Evolutionary conservation across 208 protist species (phyloP), one percentile per base, ranked within the genome.

Genomic region (Crithidia bombi): DNA sequence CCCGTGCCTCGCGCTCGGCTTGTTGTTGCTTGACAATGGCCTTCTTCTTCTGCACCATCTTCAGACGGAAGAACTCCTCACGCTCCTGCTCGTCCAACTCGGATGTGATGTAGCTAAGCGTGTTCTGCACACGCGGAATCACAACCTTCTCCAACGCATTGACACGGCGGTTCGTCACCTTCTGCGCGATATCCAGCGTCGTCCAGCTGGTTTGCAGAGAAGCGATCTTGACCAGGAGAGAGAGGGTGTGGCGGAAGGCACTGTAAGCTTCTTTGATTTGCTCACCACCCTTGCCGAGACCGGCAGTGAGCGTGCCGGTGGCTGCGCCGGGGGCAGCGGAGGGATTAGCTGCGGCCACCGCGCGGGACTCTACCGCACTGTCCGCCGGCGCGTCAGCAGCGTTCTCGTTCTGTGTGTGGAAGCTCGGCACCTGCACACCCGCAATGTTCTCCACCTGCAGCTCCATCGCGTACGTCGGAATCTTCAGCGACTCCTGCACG

Each of bases 61-160:
- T 99, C 28, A 99, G 85, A 36, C 98, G 86, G 87, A 99, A 99
- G 85, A 99, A 99, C 87, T 99, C 98, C 87, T 99, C 98, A 56
- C 98, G 91, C 80, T 99, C 98, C 75, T 96, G 87, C 89, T 99
- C 99, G 73, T 99, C 99, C 11, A 99, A 89, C 85, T 99, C 98
- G 11, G 87, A 96, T 6, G 86, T 90, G 75, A 99, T 99, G 89
- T 99, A 99, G 57, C 59, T 73, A 41, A 99, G 92, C 14, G 98
- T 99, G 67, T 97, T 98, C 85, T 99, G 83, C 65, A 99, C 81
- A 39, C 91, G 86, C 26, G 99, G 99, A 44, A 99, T 97, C 21
- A 99, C 97, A 2, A 99, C 99, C 74, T 98, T 97, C 75, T 99
- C 98, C 43, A 99, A 91, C 15, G 99, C 99, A 82, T 99, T 99